A percentile compares a stretch with the other conserved stretches of the same genome.
These are phyloP conservation scores for Candida nitratophila DNA, from an alignment of 805 yeast genomes.

Conservation along the genomic window DNA sequence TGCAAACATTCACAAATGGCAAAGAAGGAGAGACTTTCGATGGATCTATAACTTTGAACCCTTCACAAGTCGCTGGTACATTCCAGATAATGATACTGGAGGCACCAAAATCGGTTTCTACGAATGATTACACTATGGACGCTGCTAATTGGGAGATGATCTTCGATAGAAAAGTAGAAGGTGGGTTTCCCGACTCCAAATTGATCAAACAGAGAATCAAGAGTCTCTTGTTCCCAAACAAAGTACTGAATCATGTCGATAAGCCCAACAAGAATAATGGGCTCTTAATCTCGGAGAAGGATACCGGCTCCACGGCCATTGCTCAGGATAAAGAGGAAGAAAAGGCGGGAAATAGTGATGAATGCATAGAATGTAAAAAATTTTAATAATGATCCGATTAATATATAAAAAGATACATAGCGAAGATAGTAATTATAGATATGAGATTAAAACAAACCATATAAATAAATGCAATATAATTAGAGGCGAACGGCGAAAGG, in stretches of 20 bases:
- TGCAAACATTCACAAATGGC: constrained; percentile 57
- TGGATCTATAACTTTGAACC: constrained; percentile 46
- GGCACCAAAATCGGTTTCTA: constrained; percentile 18
- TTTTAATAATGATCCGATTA: constrained; percentile 17
- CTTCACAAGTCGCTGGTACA: constrained; percentile 43
- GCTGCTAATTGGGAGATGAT: constrained; percentile 23
- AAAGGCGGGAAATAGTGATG: constrained; percentile 6
- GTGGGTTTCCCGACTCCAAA: constrained; percentile 87
- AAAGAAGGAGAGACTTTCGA: constrained; percentile 12
- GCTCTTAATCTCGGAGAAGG: constrained; percentile 5
- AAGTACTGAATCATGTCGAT: constrained; percentile 61
- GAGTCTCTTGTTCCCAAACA: constrained; percentile 47
- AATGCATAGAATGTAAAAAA: constrained; percentile 22
- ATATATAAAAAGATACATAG: too few species aligned
- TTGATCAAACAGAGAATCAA: constrained; percentile 63
- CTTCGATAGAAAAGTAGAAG: constrained; percentile 57
- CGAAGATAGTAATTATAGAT: too few species aligned
- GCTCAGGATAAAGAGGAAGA: neutral
- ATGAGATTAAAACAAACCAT: too few species aligned
- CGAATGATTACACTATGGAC: constrained; percentile 3
- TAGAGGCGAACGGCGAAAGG: too few species aligned
- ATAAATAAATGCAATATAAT: too few species aligned
- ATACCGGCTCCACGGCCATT: too few species aligned
- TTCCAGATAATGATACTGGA: constrained; percentile 50
- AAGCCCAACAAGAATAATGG: constrained; percentile 19